Conservation (phyloP, 371 early-diverging fungal species). For the Apophysomyces variabilis region DNA sequence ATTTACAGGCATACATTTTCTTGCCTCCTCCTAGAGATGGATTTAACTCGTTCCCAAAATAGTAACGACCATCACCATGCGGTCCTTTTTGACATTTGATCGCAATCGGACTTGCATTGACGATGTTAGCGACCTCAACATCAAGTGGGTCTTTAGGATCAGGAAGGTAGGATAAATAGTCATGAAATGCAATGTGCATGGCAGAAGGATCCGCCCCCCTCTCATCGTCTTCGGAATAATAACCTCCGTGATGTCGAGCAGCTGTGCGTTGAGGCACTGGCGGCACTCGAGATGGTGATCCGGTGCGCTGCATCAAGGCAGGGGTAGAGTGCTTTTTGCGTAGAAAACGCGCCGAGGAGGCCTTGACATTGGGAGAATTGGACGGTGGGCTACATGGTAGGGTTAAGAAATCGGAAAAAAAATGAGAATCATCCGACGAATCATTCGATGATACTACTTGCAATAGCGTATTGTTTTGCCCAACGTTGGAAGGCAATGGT, state of each 20-base stretch:
- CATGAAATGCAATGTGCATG: slow-evolving; percentile 29
- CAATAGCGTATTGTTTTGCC: background rate
- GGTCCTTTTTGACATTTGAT: slow-evolving; percentile 53
- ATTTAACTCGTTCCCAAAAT: slow-evolving; percentile 59
- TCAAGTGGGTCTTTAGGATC: slow-evolving; percentile 61
- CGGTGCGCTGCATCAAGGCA: slow-evolving; percentile 22
- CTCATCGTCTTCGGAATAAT: slow-evolving; percentile 11
- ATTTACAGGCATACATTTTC: slow-evolving; percentile 49
- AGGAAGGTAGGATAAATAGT: slow-evolving; percentile 43
- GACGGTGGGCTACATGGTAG: slow-evolving; percentile 26
- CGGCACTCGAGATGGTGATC: slow-evolving; percentile 12
- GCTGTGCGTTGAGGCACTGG: slow-evolving; percentile 19
- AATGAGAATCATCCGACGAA: slow-evolving; percentile 18
- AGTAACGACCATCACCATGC: slow-evolving; percentile 54
- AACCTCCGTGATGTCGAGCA: slow-evolving; percentile 17
- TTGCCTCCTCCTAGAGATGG: slow-evolving; percentile 49
- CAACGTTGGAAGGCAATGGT: background rate
- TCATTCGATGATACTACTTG: slow-evolving; percentile 7
- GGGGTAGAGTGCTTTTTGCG: slow-evolving; percentile 37
- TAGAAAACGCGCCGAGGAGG: slow-evolving; percentile 12
- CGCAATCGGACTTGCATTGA: slow-evolving; percentile 54
- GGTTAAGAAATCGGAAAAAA: slow-evolving; percentile 14
- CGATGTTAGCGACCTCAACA: slow-evolving; percentile 56
- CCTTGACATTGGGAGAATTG: slow-evolving; percentile 1
- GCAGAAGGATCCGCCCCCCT: slow-evolving; percentile 12